Base-by-base conservation (phyloP, 495 filamentous ascomycete genomes). In the Penicillium flavigenum region DNA sequence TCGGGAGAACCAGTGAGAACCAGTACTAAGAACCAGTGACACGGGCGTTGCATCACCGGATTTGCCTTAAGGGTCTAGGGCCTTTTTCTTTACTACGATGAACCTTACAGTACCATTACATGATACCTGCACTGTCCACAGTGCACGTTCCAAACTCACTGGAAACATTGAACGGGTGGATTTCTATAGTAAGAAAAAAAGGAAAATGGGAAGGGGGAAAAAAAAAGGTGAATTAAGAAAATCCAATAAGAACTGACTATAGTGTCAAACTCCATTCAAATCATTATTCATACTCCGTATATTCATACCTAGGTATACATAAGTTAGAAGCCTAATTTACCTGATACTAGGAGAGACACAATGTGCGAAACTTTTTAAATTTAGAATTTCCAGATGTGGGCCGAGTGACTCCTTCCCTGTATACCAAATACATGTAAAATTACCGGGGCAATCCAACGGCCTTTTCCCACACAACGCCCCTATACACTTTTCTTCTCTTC, bases 41-140 rank as follows among this genome's bases (percentile, higher is more conserved):
- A 64, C 61, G 61, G 61, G 53, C 57, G 64, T 67, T 69, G 66
- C 64, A 69, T 69, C 63, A 67, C 64, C 46, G 51, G 46, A 51
- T 50, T 50, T 38, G 49, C 49, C 36, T 41, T 20, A 44, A 19
- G 51, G 51, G 51, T 53, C 51, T 65, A 54, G 45, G 61, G 54
- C 44, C 53, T 26, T 53, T 49, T 60, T 48, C 43, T 49, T 54
- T 49, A 34, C 31, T 0, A 45, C 58, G 53, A 55, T 11, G 4
- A 63, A 14, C 31, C 11, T 67, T 63, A 65, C 63, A 64, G 65
- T 54, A 45, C 29, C 5, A 32, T 41, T 52, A 52, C 49, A 34
- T 12, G 2, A 34, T 27, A 42, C 39, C 16, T 20, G 42, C 19
- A 22, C 41, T 11, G 10, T 43, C 9, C 29, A 17, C 24, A 32